These are phyloP conservation scores for Stereum hirsutum DNA, from an alignment of 1,284 basidiomycete genomes.

Conservation along the genomic window DNA sequence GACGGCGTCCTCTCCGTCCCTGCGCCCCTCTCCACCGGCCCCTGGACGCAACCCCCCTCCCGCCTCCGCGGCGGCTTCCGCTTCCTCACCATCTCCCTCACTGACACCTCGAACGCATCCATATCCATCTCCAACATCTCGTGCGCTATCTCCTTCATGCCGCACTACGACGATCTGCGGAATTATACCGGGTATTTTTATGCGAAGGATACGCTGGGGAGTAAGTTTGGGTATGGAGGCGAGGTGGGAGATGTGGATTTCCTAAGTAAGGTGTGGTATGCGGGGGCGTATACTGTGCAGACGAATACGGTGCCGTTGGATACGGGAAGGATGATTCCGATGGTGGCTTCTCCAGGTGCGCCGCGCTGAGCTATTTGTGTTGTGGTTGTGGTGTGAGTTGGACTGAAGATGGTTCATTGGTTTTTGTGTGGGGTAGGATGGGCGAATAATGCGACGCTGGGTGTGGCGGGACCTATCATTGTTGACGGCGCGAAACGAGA, in stretches of 20 bases:
- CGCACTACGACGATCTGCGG: conserved; percentile 39
- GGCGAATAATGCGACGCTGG: conserved; percentile 47
- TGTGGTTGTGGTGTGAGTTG: neutral
- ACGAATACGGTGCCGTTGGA: conserved; percentile 45
- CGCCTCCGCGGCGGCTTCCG: conserved; percentile 45
- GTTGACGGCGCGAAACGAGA: conserved; percentile 57
- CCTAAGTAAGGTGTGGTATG: conserved; percentile 53
- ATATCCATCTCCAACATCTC: conserved; percentile 41
- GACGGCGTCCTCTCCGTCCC: conserved; percentile 36
- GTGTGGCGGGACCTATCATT: conserved; percentile 50
- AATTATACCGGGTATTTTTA: conserved; percentile 50
- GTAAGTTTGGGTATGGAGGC: too few relatives aligned
- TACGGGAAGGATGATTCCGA: conserved; percentile 42
- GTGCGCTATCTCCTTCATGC: conserved; percentile 46
- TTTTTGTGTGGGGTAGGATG: conserved; percentile 30
- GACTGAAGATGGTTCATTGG: neutral
- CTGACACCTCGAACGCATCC: conserved; percentile 21
- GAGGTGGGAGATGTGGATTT: conserved; percentile 41
- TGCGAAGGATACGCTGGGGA: conserved; percentile 32
- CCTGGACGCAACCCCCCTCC: conserved; percentile 40
- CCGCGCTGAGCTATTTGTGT: too few relatives aligned
- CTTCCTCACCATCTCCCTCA: conserved; percentile 42
- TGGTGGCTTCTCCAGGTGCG: conserved; percentile 29
- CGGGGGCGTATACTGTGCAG: conserved; percentile 54
- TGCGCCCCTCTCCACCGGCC: conserved; percentile 26